phyloP scores from a whole-genome alignment of 306 rosid species.

The Luffa aegyptiaca region DNA sequence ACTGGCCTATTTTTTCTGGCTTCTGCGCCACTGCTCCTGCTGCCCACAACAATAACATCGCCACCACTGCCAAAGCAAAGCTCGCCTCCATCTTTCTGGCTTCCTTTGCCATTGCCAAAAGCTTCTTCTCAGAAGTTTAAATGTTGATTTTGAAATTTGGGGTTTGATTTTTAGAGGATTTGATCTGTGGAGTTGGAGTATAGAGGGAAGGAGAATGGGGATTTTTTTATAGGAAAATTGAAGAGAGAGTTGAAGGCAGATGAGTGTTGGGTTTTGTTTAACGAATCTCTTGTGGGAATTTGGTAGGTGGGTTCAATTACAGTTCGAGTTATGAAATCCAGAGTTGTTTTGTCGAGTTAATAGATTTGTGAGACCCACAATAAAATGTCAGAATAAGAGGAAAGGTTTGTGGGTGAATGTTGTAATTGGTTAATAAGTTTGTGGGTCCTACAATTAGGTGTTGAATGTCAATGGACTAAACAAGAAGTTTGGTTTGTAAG shows the following conservation, averaged over 20 bases:
- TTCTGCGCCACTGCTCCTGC: slow-evolving; percentile 37
- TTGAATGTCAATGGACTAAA: too few species aligned
- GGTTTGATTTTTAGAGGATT: neutral
- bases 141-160: neutral
- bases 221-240: slow-evolving; percentile 21
- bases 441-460: too few species aligned
- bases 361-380: too few species aligned
- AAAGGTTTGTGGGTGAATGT: too few species aligned
- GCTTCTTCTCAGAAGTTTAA: neutral
- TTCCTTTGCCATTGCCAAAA: slow-evolving; percentile 24
- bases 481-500: too few species aligned
- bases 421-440: too few species aligned
- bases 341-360: too few species aligned
- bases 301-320: neutral
- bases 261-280: neutral
- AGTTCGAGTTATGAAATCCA: too few species aligned
- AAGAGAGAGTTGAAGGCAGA: slow-evolving; percentile 24
- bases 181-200: neutral
- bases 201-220: neutral
- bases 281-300: neutral
- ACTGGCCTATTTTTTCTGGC: too few species aligned
- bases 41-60: slow-evolving; percentile 21
- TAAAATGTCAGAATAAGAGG: too few species aligned
- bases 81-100: slow-evolving; percentile 10
- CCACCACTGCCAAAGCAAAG: slow-evolving; percentile 20